These are phyloP conservation scores for Leccinum truebloodii DNA, from an alignment of 768 basidiomycete genomes.

Conservation along the genomic window DNA sequence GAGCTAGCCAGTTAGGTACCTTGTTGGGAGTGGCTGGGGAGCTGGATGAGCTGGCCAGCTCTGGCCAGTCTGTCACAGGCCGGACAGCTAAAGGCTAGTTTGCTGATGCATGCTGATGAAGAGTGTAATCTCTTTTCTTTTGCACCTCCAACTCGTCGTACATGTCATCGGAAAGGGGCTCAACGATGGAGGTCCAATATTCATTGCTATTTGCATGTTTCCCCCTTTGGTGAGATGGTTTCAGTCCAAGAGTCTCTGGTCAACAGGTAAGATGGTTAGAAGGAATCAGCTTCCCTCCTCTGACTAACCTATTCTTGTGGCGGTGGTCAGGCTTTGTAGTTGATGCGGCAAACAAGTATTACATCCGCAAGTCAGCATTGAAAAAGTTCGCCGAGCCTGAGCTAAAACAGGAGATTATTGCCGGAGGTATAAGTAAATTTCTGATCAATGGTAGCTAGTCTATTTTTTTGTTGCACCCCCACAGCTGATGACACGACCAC, in stretches of 20 bases:
- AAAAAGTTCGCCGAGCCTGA: conserved; percentile 1
- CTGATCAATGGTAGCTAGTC: conserved; percentile 16
- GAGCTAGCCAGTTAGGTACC: too few species aligned
- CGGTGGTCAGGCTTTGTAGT: conserved; percentile 20
- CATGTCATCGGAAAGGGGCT: conserved; percentile 21
- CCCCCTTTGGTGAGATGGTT: conserved; percentile 8
- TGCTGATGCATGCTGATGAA: conserved; percentile 13
- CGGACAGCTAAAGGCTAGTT: too few species aligned
- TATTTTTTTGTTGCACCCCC: not conserved
- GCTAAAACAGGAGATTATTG: conserved; percentile 26
- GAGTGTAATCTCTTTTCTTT: conserved; percentile 17
- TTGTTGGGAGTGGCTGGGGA: too few species aligned
- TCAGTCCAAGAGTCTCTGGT: conserved; percentile 16
- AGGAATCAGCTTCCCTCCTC: not conserved
- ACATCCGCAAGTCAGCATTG: conserved; percentile 24
- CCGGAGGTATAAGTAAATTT: conserved; percentile 18
- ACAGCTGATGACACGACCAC: not conserved
- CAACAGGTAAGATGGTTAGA: conserved; percentile 17
- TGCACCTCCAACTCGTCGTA: conserved; percentile 24
- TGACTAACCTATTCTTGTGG: not conserved
- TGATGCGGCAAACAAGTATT: conserved; percentile 17
- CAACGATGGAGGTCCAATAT: conserved; percentile 21
- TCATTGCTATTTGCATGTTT: conserved; percentile 23
- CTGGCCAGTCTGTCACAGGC: too few species aligned
- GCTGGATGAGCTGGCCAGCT: too few species aligned